A percentile compares a stretch with the other conserved stretches of the same genome.
Conservation (phyloP, 148 eudicot species). For the Rhododendron griersonianum region DNA sequence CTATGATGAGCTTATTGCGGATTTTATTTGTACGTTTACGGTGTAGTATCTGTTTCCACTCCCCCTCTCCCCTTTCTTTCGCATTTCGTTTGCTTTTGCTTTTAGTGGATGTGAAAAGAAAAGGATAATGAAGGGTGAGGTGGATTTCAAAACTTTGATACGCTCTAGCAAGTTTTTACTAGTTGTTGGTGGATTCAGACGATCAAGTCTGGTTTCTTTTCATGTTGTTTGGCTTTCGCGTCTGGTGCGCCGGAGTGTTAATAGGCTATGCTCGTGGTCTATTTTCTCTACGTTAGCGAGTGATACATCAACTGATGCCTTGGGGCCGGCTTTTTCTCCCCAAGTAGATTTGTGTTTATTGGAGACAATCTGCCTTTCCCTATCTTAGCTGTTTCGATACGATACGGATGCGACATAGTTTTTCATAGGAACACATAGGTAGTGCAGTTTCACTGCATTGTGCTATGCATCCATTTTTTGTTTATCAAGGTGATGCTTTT, state of each 20-base stretch:
- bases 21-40: background rate
- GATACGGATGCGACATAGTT: background rate
- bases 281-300: background rate
- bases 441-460: background rate
- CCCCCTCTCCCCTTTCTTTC: background rate
- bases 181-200: background rate
- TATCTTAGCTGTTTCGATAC: background rate
- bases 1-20: background rate
- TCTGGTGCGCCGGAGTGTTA: background rate
- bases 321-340: background rate
- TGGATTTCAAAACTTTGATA: background rate
- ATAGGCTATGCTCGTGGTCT: background rate
- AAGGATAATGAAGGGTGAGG: background rate
- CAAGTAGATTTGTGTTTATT: background rate
- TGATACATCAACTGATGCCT: background rate
- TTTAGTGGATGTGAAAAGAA: background rate
- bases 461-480: background rate
- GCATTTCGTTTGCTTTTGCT: background rate
- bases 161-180: background rate
- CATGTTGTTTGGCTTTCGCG: background rate
- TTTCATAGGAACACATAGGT: background rate
- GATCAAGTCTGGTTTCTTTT: background rate
- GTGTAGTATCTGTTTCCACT: background rate
- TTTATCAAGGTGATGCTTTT: background rate
- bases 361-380: background rate